Percentiles rank a stretch among this genome's conserved stretches.
These are phyloP conservation scores for Colletotrichum aenigma DNA, from an alignment of 2,329 filamentous ascomycete species.

Conservation along the genomic window DNA sequence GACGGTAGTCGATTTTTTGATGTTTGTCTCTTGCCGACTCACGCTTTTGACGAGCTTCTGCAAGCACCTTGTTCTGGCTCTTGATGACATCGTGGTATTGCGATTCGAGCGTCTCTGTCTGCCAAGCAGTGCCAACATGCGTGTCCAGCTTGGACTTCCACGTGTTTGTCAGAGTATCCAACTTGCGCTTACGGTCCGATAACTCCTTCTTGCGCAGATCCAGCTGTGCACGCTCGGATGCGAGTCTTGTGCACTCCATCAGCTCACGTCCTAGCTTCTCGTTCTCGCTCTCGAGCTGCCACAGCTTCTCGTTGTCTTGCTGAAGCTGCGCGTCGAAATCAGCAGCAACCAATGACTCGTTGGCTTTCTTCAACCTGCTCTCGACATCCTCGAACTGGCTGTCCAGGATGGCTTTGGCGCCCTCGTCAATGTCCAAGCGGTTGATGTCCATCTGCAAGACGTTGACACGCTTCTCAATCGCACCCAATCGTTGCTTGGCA, in stretches of 20 bases:
- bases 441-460: constrained; percentile 71
- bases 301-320: constrained; percentile 67
- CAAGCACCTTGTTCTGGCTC: constrained; percentile 60
- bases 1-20: constrained; percentile 75
- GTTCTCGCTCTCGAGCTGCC: constrained; percentile 72
- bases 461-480: constrained; percentile 73
- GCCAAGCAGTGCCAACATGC: constrained; percentile 71
- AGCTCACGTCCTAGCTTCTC: constrained; percentile 80
- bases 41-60: constrained; percentile 70
- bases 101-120: constrained; percentile 69
- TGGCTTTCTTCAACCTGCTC: constrained; percentile 63
- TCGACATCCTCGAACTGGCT: constrained; percentile 74
- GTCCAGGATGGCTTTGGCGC: constrained; percentile 78
- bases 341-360: constrained; percentile 64
- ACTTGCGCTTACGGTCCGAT: constrained; percentile 71
- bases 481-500: constrained; percentile 72
- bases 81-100: constrained; percentile 70
- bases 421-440: constrained; percentile 84
- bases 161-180: constrained; percentile 78
- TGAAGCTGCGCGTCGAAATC: constrained; percentile 76
- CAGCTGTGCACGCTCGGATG: constrained; percentile 82
- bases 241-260: constrained; percentile 79
- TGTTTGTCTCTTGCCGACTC: constrained; percentile 75
- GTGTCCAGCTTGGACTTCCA: constrained; percentile 73
- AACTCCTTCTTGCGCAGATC: constrained; percentile 84